A percentile compares a stretch with the other conserved stretches of the same genome.
Evolutionary conservation across 75 land plant genomes (phyloP).

Genomic region (Chamaecyparis obtusa): DNA sequence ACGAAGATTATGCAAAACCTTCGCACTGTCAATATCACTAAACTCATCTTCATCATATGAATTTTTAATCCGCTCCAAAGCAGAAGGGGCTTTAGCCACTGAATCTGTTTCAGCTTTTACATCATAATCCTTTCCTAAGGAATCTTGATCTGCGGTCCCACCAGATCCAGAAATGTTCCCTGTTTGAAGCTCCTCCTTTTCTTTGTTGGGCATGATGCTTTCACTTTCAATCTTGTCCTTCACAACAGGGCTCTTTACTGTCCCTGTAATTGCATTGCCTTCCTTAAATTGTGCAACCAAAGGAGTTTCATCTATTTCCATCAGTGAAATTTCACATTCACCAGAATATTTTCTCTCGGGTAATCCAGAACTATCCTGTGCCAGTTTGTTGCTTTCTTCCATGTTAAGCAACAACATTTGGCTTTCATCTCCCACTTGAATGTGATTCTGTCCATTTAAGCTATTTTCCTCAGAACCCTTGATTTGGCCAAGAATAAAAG

Average conservation of each 20-base stretch:
- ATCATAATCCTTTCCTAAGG: background rate
- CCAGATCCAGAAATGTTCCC: background rate
- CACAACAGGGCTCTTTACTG: background rate
- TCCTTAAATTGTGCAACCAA: background rate
- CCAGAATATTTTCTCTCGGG: background rate
- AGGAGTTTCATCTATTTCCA: slow-evolving; percentile 11
- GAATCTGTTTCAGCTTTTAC: slow-evolving; percentile 5
- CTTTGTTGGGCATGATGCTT: background rate
- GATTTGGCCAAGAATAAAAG: slow-evolving; percentile 54
- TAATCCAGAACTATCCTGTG: background rate
- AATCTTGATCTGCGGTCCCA: background rate
- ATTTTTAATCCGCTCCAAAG: slow-evolving; percentile 6
- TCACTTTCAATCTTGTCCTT: background rate
- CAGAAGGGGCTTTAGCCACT: background rate
- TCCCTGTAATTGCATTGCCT: background rate
- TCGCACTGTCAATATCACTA: slow-evolving; percentile 28
- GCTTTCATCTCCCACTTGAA: slow-evolving; percentile 15
- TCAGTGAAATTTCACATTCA: slow-evolving; percentile 2
- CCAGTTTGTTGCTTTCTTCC: slow-evolving; percentile 12
- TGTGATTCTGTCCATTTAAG: background rate
- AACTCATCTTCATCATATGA: slow-evolving; percentile 25
- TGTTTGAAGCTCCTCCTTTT: background rate
- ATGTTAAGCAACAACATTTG: slow-evolving; percentile 10
- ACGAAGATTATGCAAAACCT: slow-evolving; percentile 35
- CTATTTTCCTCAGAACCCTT: slow-evolving; percentile 25